Base-by-base conservation (phyloP, 2,329 filamentous ascomycete genomes). In the Fusarium lyarnte region DNA sequence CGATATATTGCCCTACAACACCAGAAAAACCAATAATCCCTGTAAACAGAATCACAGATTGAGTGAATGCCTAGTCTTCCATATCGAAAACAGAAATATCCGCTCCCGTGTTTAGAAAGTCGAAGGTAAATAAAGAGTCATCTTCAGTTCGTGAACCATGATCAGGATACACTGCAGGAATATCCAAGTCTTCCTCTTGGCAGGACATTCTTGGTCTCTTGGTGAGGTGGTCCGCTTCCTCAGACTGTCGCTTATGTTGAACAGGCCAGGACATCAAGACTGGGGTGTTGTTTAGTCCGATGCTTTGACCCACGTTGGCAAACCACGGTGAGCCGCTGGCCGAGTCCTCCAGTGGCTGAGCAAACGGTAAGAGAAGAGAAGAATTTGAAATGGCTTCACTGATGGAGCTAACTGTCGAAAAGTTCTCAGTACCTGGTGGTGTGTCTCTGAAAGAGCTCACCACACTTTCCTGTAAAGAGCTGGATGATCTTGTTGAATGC, bases 81-180 rank as follows among this genome's bases (percentile, higher is more conserved):
- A 69, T 53, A 23, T 73, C 72, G 33, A 78, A 77, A 35, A 75
- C 72, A 12, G 74, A 59, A 31, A 78, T 63, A n/a, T 78, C 76
- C 8, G 68, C 72, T 38, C 66, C 66, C 2, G 64, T 53, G 8
- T 54, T 47, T 3, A 78, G 52, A 66, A 78, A 78, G 39, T 77
- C 75, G 39, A 78, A 77, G 11, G 72, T 69, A 21, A 75, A 72
- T 23, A 78, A 42, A 35, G 68, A 61, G n/a, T 78, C 76, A 8
- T 78, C 74, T 23, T 76, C 74, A 12, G 63, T 38, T 10, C 73
- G 58, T 19, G 63, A 57, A 12, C 53, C 49, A 27, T 73, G 74
- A 25, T 78, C 74, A 14, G 66, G 38, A 59, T 75, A 78, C 11
- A 54, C 66, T 29, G 72, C 23, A 29, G 76, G 58, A 36, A 76